Base-by-base conservation (phyloP, 495 filamentous ascomycete species). In the Cenococcum geophilum region DNA sequence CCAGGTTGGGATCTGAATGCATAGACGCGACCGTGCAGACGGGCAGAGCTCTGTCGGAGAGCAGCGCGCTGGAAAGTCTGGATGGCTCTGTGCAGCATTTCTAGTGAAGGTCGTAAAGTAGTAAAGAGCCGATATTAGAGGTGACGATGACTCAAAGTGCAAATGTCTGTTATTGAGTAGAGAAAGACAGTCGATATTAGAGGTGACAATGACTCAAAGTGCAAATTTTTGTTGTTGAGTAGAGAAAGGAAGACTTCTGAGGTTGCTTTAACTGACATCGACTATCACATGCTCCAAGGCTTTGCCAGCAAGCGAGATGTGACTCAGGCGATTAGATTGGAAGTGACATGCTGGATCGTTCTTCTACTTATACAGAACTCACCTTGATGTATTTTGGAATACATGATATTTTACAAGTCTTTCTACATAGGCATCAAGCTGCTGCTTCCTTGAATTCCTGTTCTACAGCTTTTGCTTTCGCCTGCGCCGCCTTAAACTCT, bases 401-500 rank as follows among this genome's bases (percentile, higher is more conserved):
- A 32, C 27, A 32, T 32, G 6, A 32, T 32, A 32, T 32, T 2
- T 32, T 32, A 32, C 27, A 32, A 32, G 27, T 6, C 27, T 3
- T 32, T 32, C 6, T 2, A 6, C 27, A 6, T 32, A 32, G 27
- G 6, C 6, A 32, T 32, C 27, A 32, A 32, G 27, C 27, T 32
- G 27, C 27, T 32, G 27, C 27, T 32, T 32, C 27, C 6, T 32
- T 32, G 27, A 32, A 2, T 6, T 45, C 11, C 40, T 45, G 14
- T 18, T 45, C 11, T 45, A 4, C 40, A 45, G 18, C 18, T 10
- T 52, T 23, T 12, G 18, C 49, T 32, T 27, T 6, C 21, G 49
- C 49, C 49, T 52, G 14, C 49, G 14, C 8, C 23, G 35, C 40
- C 50, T 61, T 62, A 48, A 61, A 45, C 14, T 64, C 61, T 22